Evolutionary conservation across 2,329 filamentous ascomycete species (phyloP), one percentile per base, ranked within the genome.

Genomic region (Trichoderma harzianum): DNA sequence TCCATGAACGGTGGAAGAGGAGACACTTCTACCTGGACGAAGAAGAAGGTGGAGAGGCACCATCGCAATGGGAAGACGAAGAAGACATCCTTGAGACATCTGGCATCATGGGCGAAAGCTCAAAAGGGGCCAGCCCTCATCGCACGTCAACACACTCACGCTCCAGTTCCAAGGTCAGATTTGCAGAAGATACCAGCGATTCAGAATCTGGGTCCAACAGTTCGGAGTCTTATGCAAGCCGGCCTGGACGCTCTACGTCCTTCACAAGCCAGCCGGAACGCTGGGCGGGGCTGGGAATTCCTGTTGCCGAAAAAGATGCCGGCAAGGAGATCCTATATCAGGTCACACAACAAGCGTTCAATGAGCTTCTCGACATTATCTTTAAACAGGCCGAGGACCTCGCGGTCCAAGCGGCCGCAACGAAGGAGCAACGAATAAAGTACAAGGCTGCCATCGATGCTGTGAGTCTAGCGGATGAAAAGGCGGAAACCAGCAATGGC

Each of bases 271-370:
- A 92, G 10, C 89, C 92, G 14, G 91, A 95, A 79, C 87, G 91
- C 71, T 94, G 91, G 91, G 91, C 91, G 63, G 91, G 91, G 21
- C 91, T 93, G 80, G 92, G 94, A 67, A 90, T 97, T 18, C 92
- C 93, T 1, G 90, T 93, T 75, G 91, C 92, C 1, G 94, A 97
- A 79, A 88, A 88, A 72, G 94, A 97, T 79, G 90, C 93, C 7
- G 94, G 93, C 47, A 93, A 92, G 76, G 94, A 98, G 78, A 92
- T 98, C 5, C 84, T 98, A 1, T 98, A 97, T 78, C 93, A 97
- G 79, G 90, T 97, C 36, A 94, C 93, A 0, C 94, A 98, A 80
- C 92, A 97, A 80, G 81, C 94, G 0, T 93, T 97, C 83, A 98
- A 98, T 77, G 94, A 98, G 81, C 85, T 98, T 2, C 88, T 99